phyloP scores from a whole-genome alignment of 2,329 filamentous ascomycete genomes.

The Hypoxylon sp. region DNA sequence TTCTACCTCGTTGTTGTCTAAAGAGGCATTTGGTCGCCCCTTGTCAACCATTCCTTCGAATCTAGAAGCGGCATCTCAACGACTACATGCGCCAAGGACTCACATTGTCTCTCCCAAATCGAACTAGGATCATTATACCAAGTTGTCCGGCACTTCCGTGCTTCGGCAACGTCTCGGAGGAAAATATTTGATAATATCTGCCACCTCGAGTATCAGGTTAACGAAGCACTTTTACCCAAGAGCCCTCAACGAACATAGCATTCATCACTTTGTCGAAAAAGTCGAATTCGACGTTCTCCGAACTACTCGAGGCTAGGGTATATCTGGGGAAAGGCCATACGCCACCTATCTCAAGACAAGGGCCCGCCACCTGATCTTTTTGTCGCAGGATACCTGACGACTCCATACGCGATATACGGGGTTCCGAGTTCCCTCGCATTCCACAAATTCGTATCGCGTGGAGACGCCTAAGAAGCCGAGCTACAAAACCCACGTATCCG shows the following conservation, averaged over 20 bases:
- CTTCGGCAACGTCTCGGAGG: slow-evolving; percentile 19
- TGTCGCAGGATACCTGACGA: slow-evolving; percentile 44
- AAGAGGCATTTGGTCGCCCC: slow-evolving; percentile 9
- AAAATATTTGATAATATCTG: slow-evolving; percentile 16
- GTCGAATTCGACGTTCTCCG: slow-evolving; percentile 15
- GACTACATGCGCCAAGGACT: slow-evolving; percentile 3
- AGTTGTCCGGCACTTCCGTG: slow-evolving; percentile 41
- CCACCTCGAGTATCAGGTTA: slow-evolving; percentile 6
- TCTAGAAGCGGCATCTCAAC: not conserved
- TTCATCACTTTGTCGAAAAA: slow-evolving; percentile 8
- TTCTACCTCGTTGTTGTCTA: slow-evolving; percentile 12
- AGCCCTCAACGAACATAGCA: not conserved
- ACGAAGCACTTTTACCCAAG: slow-evolving; percentile 5
- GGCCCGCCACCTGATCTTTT: slow-evolving; percentile 38
- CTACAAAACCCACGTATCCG: slow-evolving; percentile 50
- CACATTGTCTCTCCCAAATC: slow-evolving; percentile 5
- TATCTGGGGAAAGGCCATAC: slow-evolving; percentile 9
- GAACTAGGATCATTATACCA: slow-evolving; percentile 27
- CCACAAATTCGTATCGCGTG: slow-evolving; percentile 51
- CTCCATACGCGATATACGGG: slow-evolving; percentile 42
- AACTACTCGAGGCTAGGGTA: slow-evolving; percentile 9
- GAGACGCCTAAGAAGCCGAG: slow-evolving; percentile 43
- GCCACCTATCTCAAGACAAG: slow-evolving; percentile 19
- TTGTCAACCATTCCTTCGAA: slow-evolving; percentile 2
- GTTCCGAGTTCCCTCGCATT: slow-evolving; percentile 47